Evolutionary conservation across 306 rosid species (phyloP), one percentile per base, ranked within the genome.

Genomic region (Sesbania bispinosa): DNA sequence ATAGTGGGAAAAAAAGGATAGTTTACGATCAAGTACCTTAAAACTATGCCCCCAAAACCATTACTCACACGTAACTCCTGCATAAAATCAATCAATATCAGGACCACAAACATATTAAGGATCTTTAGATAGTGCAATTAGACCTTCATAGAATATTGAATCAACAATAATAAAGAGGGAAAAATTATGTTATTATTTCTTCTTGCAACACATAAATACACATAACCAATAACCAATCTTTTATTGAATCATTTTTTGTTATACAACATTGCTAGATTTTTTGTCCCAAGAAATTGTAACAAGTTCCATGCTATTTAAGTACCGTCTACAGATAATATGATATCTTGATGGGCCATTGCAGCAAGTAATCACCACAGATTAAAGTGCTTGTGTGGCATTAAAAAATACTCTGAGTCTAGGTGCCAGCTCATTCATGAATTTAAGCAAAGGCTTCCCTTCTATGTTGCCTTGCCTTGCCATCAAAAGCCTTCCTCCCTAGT

Each of bases 61-160:
- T 75, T 89, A 79, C 52, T 94, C 63, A 94, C 89, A 18, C 97
- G 97, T 77, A 94, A 86, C 77, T 88, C 98, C 97, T 94, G 97
- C 85, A 90, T 15, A 64, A 69, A 74, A 52, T 29, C 63, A 36
- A 78, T 26, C 46, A 42, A 60, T 14, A 73, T 85, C 77, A 88
- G 72, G 41, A 57, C 11, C 6, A 42, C 29, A 0, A 61, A 42
- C 29, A 30, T 57, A 55, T 52, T 48, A 68, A 74, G 42, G 72
- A 71, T 29, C 42, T 72, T 63, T 77, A 19, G n/a, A 75, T 46
- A 30, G 26, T 14, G 57, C 67, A 73, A 68, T 15, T 59, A 46
- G 19, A 62, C 46, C 69, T 45, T 46, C 53, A 43, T 43, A 67
- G 13, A 62, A 19, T 62, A 54, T 11, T 45, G 35, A 48, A 52